A percentile compares a stretch with the other conserved stretches of the same genome.
These are phyloP conservation scores for Bisporella sp. DNA, from an alignment of 2,329 filamentous ascomycete species.

Conservation along the genomic window DNA sequence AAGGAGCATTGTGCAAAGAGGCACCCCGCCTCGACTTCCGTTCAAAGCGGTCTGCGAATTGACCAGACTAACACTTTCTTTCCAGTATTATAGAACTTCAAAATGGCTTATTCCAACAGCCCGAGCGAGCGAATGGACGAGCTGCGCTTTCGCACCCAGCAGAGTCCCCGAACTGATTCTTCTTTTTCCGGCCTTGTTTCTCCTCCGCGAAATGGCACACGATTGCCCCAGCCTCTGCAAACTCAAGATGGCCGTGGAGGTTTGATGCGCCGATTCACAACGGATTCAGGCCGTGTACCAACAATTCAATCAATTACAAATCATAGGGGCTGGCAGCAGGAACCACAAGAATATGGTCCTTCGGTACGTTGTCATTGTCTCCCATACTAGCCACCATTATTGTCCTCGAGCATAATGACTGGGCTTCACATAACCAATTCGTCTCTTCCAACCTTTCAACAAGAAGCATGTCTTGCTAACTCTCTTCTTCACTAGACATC, in stretches of 20 bases:
- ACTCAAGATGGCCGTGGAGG: conserved; percentile 66
- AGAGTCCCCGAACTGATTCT: conserved; percentile 70
- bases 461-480: conserved; percentile 16
- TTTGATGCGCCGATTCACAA: conserved; percentile 88
- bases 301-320: conserved; percentile 48
- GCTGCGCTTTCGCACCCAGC: conserved; percentile 69
- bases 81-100: conserved; percentile 24
- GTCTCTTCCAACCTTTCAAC: background rate
- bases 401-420: background rate
- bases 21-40: background rate
- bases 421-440: no score
- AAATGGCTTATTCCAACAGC: conserved; percentile 59
- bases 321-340: conserved; percentile 20
- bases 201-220: conserved; percentile 62
- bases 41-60: background rate
- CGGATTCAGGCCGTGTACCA: conserved; percentile 78
- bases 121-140: conserved; percentile 68
- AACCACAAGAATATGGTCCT: conserved; percentile 25
- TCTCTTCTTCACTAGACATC: conserved; percentile 40
- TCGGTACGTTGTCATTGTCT: conserved; percentile 23
- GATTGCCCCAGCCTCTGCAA: conserved; percentile 49
- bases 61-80: conserved; percentile 11
- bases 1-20: background rate
- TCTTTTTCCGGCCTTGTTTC: conserved; percentile 69
- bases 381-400: background rate